Evolutionary conservation across 2,329 filamentous ascomycete species (phyloP), one percentile per base, ranked within the genome.

Genomic region (Penicillium decumbens): DNA sequence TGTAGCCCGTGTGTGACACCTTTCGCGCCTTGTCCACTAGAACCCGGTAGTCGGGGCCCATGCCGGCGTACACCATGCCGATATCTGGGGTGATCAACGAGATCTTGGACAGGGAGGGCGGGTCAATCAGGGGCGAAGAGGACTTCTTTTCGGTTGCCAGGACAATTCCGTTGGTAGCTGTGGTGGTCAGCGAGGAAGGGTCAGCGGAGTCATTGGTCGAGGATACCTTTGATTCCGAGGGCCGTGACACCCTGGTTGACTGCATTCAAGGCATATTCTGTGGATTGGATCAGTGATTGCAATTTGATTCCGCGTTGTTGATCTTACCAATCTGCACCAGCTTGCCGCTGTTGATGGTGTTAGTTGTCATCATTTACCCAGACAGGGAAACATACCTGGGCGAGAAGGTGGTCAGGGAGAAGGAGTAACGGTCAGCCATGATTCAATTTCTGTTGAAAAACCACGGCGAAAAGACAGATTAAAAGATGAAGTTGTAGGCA

Each of bases 121-220:
- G 86, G 71, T 98, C 93, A 78, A 95, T 92, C 66, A 98, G 88
- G 45, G 93, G 91, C 43, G 93, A 96, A 32, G 92, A 96, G 39
- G 92, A 96, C 77, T 98, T 98, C 84, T 98, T 98, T 78, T 98
- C 93, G 58, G 93, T 98, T 56, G 93, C 93, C 59, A 98, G 88
- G 59, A 98, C 93, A 70, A 98, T 95, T 65, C 93, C 93, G 75
- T 98, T 98, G 63, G 93, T 97, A 63, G 93, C 93, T 96, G 63
- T 41, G 28, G 38, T 47, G 32, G 45, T 49, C 27, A 18, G 20
- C 12, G 30, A 23, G 1, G 32, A 46, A 24, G 10, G 24, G 38
- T 23, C 8, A 45, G 24, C 33, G 35, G 18, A 20, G 15, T 37
- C 33, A 12, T 33, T 28, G 28, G 43, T 40, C 23, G 13, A 23